Base-by-base conservation (phyloP, 805 yeast species). In the Myxozyma mucilagina region DNA sequence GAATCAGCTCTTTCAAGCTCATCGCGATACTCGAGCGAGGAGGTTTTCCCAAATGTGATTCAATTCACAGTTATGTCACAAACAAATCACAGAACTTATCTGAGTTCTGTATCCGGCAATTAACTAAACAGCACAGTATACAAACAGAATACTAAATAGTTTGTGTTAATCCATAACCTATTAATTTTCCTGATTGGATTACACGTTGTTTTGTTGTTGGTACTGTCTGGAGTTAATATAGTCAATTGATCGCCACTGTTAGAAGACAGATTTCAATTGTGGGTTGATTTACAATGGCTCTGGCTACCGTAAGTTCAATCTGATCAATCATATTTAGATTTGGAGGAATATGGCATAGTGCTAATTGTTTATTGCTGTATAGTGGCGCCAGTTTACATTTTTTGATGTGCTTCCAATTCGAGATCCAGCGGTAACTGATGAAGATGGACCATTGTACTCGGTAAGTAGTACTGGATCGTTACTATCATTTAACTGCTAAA, bases 331-430 rank as follows among this genome's bases (percentile, higher is more conserved):
- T 9, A 16, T 24, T 16, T 24, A 20, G 18, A 5, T 14, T 7
- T 24, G 31, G 11, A 14, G 10, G 41, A 44, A 11, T 53, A 24
- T 18, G 16, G 9, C 38, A 8, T 24, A 47, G 18, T 18, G 43
- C 42, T 20, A 13, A 31, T 8, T 20, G 14, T 9, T 42, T 32
- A 8, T 18, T 8, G 13, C 16, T 20, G 6, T 29, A 24, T 49
- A 73, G 74, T 88, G 92, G 92, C 79, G 93, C 61, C 96, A 89
- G 70, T 89, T 93, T 74, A 90, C 89, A 63, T 88, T 93, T 73
- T 91, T 88, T 72, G 97, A 90, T 56, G 80, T 83, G 41, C 80
- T 85, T 0, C 97, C 97, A 5, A 87, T 94, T 18, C 76, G 85
- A 63, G 99, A 94, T 71, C 98, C 98, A 4, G 77, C 82, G 61